phyloP scores from a whole-genome alignment of 352 stramenopile genomes.

The Plasmopara viticola region DNA sequence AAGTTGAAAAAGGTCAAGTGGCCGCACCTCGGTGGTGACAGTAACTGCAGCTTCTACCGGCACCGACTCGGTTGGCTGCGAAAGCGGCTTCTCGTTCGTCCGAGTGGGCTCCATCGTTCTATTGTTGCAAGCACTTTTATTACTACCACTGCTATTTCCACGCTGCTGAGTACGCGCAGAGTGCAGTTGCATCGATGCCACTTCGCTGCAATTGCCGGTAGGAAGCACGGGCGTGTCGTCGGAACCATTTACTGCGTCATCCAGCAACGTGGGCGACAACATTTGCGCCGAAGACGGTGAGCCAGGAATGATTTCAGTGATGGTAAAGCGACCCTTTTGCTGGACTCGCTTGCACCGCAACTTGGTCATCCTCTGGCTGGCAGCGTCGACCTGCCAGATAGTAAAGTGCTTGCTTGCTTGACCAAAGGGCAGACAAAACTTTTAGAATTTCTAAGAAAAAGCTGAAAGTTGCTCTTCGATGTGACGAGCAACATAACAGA shows the following conservation, averaged over 20 bases:
- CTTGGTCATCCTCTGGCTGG: slow-evolving; percentile 22
- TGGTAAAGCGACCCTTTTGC: slow-evolving; percentile 75
- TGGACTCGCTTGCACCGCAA: slow-evolving; percentile 48
- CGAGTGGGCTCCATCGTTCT: background rate
- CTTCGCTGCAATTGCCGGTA: slow-evolving; percentile 7
- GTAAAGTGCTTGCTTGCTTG: slow-evolving; percentile 3
- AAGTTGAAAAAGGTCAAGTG: background rate
- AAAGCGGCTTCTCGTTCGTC: slow-evolving; percentile 12
- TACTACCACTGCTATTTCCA: slow-evolving; percentile 2
- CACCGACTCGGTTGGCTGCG: slow-evolving; percentile 19
- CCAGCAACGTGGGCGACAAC: slow-evolving; percentile 19
- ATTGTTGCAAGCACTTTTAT: slow-evolving; percentile 1
- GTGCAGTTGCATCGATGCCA: slow-evolving; percentile 13
- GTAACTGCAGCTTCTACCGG: slow-evolving; percentile 8
- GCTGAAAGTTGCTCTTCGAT: slow-evolving; percentile 1
- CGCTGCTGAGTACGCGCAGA: slow-evolving; percentile 3
- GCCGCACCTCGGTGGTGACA: slow-evolving; percentile 11
- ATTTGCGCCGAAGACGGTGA: slow-evolving; percentile 36
- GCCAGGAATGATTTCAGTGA: slow-evolving; percentile 65
- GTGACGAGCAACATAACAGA: slow-evolving; percentile 1
- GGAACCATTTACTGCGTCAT: slow-evolving; percentile 10
- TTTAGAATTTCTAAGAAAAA: too few relatives aligned
- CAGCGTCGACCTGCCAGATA: background rate
- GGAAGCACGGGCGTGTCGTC: slow-evolving; percentile 6
- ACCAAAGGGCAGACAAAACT: too few relatives aligned